A percentile compares a stretch with the other conserved stretches of the same genome.
phyloP scores from a whole-genome alignment of 139 green algal genomes.

The Klebsormidium nitens region DNA sequence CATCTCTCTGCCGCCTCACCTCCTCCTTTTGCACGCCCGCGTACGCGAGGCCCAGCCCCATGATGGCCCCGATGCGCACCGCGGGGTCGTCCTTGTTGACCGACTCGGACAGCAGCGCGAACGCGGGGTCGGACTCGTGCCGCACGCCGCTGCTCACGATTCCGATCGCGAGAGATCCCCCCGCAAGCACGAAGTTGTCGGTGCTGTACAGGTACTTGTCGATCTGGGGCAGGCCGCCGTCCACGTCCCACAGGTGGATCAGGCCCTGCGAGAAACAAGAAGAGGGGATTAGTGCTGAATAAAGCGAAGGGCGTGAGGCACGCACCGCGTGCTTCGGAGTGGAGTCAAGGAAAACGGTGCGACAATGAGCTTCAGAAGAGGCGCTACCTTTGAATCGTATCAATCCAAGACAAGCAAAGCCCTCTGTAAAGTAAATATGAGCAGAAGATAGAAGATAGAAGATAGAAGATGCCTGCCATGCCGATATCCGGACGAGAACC shows the following conservation, averaged over 20 bases:
- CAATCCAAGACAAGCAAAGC: no score
- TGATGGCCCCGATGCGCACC: constrained; percentile 73
- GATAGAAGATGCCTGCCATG: no score
- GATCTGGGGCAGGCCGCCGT: constrained; percentile 89
- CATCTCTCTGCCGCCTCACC: no score
- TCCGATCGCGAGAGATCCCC: constrained; percentile 88
- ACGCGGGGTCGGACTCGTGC: constrained; percentile 92
- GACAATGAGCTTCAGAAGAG: no score
- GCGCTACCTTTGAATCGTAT: no score
- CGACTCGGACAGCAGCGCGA: constrained; percentile 89
- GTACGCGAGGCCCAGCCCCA: constrained; percentile 95
- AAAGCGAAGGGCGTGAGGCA: no score
- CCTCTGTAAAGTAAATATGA: no score
- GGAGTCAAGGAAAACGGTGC: no score
- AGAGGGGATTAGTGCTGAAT: neutral
- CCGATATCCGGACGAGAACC: no score
- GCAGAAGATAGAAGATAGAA: no score
- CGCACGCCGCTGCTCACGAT: constrained; percentile 80
- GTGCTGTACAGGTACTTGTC: constrained; percentile 96
- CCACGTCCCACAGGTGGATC: constrained; percentile 95
- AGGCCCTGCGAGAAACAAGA: constrained; percentile 44
- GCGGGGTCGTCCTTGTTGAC: constrained; percentile 67
- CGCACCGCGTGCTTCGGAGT: no score
- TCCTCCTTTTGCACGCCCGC: constrained; percentile 76
- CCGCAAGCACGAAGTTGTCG: constrained; percentile 69